These are phyloP conservation scores for Penicillium cinerascens DNA, from an alignment of 495 filamentous ascomycete species.

Conservation along the genomic window DNA sequence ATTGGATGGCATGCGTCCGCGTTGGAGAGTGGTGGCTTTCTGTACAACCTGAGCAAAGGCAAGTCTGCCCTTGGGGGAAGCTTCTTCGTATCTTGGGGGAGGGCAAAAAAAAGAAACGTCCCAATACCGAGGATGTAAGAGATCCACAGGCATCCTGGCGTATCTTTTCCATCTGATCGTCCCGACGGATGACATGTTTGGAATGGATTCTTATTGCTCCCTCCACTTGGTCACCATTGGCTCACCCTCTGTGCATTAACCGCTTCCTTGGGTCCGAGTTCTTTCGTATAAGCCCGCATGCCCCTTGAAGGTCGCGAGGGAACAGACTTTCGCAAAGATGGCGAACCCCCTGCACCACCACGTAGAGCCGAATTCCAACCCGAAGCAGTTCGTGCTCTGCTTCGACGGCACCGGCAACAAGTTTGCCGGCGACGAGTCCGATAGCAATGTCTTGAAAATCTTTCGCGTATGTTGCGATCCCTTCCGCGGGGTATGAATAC, in stretches of 20 bases:
- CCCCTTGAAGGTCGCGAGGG: not conserved
- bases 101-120: not conserved
- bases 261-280: not conserved
- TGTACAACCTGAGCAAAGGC: conserved; percentile 8
- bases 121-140: not conserved
- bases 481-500: not conserved
- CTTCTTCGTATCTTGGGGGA: not conserved
- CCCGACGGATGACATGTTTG: conserved; percentile 13
- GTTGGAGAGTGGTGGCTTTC: not conserved
- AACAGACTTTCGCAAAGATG: conserved; percentile 6
- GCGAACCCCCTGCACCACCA: conserved; percentile 4
- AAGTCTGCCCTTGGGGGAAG: not conserved
- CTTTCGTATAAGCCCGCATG: conserved; percentile 10
- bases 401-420: conserved; percentile 92
- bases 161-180: conserved; percentile 20
- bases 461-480: conserved; percentile 48
- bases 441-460: conserved; percentile 89
- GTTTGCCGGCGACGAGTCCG: conserved; percentile 72
- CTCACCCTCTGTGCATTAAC: not conserved
- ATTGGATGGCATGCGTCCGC: conserved; percentile 15
- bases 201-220: conserved; percentile 11
- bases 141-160: conserved; percentile 24
- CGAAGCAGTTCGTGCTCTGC: conserved; percentile 68
- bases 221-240: not conserved
- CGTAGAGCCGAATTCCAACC: conserved; percentile 18